These are phyloP conservation scores for Apiospora saccharicola DNA, from an alignment of 2,329 filamentous ascomycete species.

Conservation along the genomic window DNA sequence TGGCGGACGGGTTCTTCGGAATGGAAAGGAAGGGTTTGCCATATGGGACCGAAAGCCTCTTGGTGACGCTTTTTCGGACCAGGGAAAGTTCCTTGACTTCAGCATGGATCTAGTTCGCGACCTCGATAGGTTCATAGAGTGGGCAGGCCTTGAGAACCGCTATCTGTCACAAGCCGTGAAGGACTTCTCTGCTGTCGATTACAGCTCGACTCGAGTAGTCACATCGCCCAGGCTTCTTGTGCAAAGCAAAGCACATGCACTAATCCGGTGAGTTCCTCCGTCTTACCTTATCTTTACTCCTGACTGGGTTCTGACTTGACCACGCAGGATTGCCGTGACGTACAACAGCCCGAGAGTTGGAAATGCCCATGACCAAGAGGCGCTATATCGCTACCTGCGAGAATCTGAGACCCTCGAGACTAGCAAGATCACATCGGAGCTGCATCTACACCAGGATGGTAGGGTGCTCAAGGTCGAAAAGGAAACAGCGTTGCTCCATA, in stretches of 20 bases:
- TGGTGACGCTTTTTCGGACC: slow-evolving; percentile 36
- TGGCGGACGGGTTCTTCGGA: background rate
- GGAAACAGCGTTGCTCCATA: slow-evolving; percentile 31
- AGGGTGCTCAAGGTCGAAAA: slow-evolving; percentile 30
- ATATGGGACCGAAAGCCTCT: slow-evolving; percentile 45
- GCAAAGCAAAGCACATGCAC: slow-evolving; percentile 37
- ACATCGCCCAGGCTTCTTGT: background rate
- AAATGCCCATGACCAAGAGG: background rate
- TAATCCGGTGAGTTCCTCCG: slow-evolving; percentile 41
- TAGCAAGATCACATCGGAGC: slow-evolving; percentile 39
- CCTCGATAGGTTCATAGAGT: slow-evolving; percentile 43
- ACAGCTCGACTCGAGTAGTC: background rate
- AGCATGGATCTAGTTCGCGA: slow-evolving; percentile 41
- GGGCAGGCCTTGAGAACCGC: slow-evolving; percentile 39
- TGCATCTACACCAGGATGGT: slow-evolving; percentile 41
- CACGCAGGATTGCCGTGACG: background rate
- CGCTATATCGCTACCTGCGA: background rate
- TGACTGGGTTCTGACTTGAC: background rate
- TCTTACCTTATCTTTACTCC: background rate
- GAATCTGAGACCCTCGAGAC: slow-evolving; percentile 38
- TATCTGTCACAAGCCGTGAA: background rate
- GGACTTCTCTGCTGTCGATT: background rate
- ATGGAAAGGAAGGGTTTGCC: slow-evolving; percentile 37
- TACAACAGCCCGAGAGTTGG: background rate
- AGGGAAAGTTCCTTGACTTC: slow-evolving; percentile 47